Conservation (phyloP, 176 grass and related monocot species). For the Bolboschoenus planiculmis region DNA sequence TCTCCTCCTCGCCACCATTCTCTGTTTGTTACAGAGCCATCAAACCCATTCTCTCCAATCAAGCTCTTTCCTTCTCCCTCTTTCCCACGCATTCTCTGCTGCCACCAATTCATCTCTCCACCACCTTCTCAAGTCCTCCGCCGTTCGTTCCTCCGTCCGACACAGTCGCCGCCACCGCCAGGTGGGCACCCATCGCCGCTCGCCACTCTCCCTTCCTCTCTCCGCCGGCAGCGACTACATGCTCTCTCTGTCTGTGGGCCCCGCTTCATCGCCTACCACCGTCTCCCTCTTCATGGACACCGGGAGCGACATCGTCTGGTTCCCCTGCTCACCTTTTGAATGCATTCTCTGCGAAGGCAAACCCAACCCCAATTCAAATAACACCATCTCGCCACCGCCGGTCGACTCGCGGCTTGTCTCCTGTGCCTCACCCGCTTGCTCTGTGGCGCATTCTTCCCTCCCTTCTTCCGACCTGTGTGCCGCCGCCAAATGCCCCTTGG, state of each 20-base stretch:
- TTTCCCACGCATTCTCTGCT: conserved; percentile 33
- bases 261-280: conserved; percentile 22
- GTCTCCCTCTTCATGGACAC: conserved; percentile 88
- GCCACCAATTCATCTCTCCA: conserved; percentile 27
- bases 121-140: conserved; percentile 54
- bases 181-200: not conserved
- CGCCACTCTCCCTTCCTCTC: conserved; percentile 53
- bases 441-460: conserved; percentile 47
- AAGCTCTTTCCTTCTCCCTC: conserved; percentile 34
- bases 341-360: conserved; percentile 96
- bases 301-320: conserved; percentile 86
- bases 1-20: conserved; percentile 12
- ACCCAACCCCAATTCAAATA: conserved; percentile 1
- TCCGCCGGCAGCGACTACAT: conserved; percentile 85
- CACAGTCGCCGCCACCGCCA: not conserved
- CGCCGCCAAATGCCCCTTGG: conserved; percentile 52
- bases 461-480: conserved; percentile 73
- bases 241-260: conserved; percentile 56
- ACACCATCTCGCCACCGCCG: conserved; percentile 21
- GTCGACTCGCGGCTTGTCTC: conserved; percentile 31
- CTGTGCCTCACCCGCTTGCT: conserved; percentile 59
- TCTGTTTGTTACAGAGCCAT: not conserved
- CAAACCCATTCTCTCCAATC: conserved; percentile 1
- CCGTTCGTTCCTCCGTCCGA: conserved; percentile 34
- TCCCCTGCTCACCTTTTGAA: conserved; percentile 82